These are phyloP conservation scores for Mrakia hoshinonis DNA, from an alignment of 768 basidiomycete genomes.

Conservation along the genomic window DNA sequence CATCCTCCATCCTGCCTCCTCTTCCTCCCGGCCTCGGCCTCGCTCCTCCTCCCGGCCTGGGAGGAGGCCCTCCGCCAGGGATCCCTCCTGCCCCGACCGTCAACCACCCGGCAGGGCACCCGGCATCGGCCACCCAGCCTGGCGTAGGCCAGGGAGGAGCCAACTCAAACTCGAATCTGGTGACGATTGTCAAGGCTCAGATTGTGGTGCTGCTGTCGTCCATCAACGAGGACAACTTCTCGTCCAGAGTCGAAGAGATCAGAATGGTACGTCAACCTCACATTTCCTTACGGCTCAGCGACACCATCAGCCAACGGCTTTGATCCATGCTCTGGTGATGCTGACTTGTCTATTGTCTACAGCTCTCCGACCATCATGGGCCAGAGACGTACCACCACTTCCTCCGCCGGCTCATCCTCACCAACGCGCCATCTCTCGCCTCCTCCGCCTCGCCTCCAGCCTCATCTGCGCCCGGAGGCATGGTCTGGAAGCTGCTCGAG, in stretches of 20 bases:
- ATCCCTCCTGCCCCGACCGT: conserved; percentile 21
- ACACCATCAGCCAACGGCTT: too few species aligned
- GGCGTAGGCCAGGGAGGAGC: neutral
- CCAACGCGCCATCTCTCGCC: conserved; percentile 50
- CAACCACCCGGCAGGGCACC: neutral
- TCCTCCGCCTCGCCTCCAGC: conserved; percentile 51
- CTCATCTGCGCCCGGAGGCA: conserved; percentile 45
- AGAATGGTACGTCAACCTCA: conserved; percentile 57
- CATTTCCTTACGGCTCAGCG: conserved; percentile 9
- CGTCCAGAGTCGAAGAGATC: conserved; percentile 86
- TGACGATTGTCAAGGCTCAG: conserved; percentile 52
- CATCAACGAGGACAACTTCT: conserved; percentile 93
- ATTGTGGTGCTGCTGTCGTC: conserved; percentile 95
- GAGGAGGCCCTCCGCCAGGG: conserved; percentile 24
- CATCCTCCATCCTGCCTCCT: conserved; percentile 8
- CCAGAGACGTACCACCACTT: conserved; percentile 96
- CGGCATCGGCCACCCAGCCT: neutral
- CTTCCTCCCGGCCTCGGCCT: conserved; percentile 29
- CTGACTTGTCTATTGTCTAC: conserved; percentile 28
- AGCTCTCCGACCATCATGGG: conserved; percentile 96
- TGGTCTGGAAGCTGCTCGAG: conserved; percentile 40
- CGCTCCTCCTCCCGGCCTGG: conserved; percentile 25
- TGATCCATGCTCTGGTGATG: neutral
- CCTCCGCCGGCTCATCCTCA: conserved; percentile 86
- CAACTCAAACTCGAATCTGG: conserved; percentile 10